These are phyloP conservation scores for Aspergillus sp. DNA, from an alignment of 2,329 filamentous ascomycete species.

Conservation along the genomic window DNA sequence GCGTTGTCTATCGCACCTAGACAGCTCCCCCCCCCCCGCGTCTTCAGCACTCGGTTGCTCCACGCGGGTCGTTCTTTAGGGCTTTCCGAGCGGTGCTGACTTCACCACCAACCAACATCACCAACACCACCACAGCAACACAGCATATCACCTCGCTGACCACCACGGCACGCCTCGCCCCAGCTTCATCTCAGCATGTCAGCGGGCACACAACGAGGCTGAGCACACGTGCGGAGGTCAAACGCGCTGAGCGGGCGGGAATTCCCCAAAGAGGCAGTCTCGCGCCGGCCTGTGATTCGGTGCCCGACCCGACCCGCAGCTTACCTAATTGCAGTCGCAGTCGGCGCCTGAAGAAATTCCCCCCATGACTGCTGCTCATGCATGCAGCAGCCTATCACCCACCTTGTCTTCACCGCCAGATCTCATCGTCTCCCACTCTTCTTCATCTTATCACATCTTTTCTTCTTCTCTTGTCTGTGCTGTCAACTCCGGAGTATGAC, in stretches of 20 bases:
- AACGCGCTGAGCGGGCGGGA: not conserved
- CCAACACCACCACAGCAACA: not conserved
- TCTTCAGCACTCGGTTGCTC: not conserved
- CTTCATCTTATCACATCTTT: slow-evolving; percentile 4
- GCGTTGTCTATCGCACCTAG: slow-evolving; percentile 15
- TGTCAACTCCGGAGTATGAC: slow-evolving; percentile 2
- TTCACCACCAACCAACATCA: not conserved
- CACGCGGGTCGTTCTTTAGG: not conserved
- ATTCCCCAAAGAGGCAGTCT: not conserved
- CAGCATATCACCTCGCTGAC: not conserved
- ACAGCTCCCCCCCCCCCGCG: not conserved
- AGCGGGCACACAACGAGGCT: not conserved
- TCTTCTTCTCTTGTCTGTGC: not conserved
- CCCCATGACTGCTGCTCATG: not conserved
- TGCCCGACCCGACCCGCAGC: slow-evolving; percentile 1
- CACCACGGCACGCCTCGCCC: not conserved
- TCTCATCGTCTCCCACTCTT: slow-evolving; percentile 3
- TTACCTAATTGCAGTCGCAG: slow-evolving; percentile 24
- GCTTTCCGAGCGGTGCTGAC: not conserved
- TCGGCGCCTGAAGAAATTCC: slow-evolving; percentile 18
- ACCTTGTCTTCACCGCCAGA: slow-evolving; percentile 19
- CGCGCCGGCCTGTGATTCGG: not conserved
- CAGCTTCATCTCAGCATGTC: not conserved
- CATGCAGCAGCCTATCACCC: slow-evolving; percentile 17
- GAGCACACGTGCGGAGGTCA: not conserved